Base-by-base conservation (phyloP, 768 basidiomycete genomes). In the Lactarius vividus region DNA sequence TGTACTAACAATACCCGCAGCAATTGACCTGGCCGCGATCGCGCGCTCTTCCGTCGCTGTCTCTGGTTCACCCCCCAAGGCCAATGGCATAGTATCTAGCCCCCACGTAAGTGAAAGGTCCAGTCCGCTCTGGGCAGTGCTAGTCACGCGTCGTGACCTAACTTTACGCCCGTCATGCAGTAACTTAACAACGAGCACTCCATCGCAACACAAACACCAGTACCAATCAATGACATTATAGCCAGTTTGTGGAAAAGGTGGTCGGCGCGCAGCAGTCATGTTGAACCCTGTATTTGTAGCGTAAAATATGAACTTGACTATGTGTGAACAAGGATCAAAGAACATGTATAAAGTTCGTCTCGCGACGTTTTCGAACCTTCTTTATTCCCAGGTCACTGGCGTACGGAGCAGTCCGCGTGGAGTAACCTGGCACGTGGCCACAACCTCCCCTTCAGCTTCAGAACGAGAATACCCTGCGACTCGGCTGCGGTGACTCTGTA, bases 11-110 rank as follows among this genome's bases (percentile, higher is more conserved):
- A 29, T 31, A 54, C 28, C 8, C 23, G 10, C 66, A 73, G 71
- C 64, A 20, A 77, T 85, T 52, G 90, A 94, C 76, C 83, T 96
- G 65, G 81, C 84, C 39, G 81, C 88, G 62, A 95, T 96, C 72
- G 94, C 94, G 16, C 86, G 91, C 71, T 91, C 91, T 63, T 94
- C 92, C 10, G 83, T 82, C 66, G 93, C 88, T 15, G 84, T 86
- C 33, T 85, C 84, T 68, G 78, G 76, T 66, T 88, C 84, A 68
- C 88, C 80, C 44, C 75, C 70, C n/a, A 66, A 66, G 58, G 46
- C 15, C 10, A 42, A 39, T 42, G 31, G 44, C 46, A 58, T 58
- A 23, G 26, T 54, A 10, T 16, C 61, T 26, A 65, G 23, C 57
- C 49, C 23, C 5, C 23, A 59, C n/a, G 70, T 70, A 58, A 56